Conservation (phyloP, 1,139 yeast species). For the Kodamaea plutei region DNA sequence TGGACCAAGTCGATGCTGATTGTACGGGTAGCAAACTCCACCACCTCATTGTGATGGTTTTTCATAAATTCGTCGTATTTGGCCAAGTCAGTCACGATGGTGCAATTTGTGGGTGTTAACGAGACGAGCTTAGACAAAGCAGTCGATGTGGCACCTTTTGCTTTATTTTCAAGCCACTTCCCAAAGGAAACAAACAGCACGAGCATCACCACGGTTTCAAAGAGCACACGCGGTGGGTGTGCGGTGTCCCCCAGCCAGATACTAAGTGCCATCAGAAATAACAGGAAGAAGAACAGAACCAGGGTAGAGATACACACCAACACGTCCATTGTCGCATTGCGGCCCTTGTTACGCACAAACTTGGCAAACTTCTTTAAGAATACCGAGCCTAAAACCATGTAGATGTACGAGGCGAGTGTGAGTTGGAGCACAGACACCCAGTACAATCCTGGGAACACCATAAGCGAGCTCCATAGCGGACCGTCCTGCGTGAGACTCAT, state of each 20-base stretch:
- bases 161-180: slow-evolving; percentile 85
- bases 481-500: slow-evolving; percentile 47
- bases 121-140: slow-evolving; percentile 80
- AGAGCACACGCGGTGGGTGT: slow-evolving; percentile 66
- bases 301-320: slow-evolving; percentile 80
- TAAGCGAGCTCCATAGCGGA: slow-evolving; percentile 23
- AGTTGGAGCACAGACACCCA: slow-evolving; percentile 61
- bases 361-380: slow-evolving; percentile 63
- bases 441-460: slow-evolving; percentile 50
- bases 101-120: slow-evolving; percentile 75
- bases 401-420: slow-evolving; percentile 60
- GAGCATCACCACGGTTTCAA: slow-evolving; percentile 87
- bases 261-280: slow-evolving; percentile 51
- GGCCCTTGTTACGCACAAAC: slow-evolving; percentile 60
- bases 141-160: slow-evolving; percentile 89
- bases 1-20: slow-evolving; percentile 77
- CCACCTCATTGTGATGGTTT: slow-evolving; percentile 6
- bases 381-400: slow-evolving; percentile 58
- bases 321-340: slow-evolving; percentile 90
- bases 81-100: slow-evolving; percentile 46
- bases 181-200: slow-evolving; percentile 82
- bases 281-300: slow-evolving; percentile 72
- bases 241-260: slow-evolving; percentile 31
- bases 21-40: slow-evolving; percentile 16
- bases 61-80: slow-evolving; percentile 21